A percentile compares a stretch with the other conserved stretches of the same genome.
These are phyloP conservation scores for Xerocomus minutiporus DNA, from an alignment of 1,284 basidiomycete genomes.

Conservation along the genomic window DNA sequence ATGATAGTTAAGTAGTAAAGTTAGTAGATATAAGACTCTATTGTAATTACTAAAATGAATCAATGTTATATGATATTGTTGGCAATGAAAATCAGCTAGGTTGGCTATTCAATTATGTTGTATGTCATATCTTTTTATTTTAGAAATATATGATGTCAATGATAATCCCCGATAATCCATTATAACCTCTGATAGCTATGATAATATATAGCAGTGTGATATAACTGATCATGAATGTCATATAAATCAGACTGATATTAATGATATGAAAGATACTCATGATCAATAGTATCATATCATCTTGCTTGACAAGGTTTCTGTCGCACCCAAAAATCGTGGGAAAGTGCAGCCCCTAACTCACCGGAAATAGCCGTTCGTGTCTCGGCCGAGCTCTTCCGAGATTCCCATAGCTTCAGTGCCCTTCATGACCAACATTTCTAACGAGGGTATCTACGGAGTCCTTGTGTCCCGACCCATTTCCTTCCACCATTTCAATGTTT, in stretches of 20 bases:
- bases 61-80: background rate
- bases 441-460: too few species aligned
- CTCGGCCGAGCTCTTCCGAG: too few species aligned
- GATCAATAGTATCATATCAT: background rate
- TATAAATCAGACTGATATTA: background rate
- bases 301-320: too few species aligned
- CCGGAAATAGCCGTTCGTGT: too few species aligned
- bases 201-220: background rate
- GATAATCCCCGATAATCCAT: background rate
- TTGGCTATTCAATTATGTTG: background rate
- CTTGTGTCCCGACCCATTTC: too few species aligned
- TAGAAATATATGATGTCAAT: background rate
- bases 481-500: too few species aligned
- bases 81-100: background rate
- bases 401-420: too few species aligned
- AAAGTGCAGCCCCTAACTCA: too few species aligned
- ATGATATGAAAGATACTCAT: background rate
- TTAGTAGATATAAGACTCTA: background rate
- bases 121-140: background rate
- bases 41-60: background rate
- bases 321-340: too few species aligned
- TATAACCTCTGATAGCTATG: background rate
- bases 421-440: too few species aligned
- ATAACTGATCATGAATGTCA: background rate
- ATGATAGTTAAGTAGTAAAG: too few species aligned